phyloP scores from a whole-genome alignment of 805 yeast genomes.

The Schwanniomyces polymorphus region DNA sequence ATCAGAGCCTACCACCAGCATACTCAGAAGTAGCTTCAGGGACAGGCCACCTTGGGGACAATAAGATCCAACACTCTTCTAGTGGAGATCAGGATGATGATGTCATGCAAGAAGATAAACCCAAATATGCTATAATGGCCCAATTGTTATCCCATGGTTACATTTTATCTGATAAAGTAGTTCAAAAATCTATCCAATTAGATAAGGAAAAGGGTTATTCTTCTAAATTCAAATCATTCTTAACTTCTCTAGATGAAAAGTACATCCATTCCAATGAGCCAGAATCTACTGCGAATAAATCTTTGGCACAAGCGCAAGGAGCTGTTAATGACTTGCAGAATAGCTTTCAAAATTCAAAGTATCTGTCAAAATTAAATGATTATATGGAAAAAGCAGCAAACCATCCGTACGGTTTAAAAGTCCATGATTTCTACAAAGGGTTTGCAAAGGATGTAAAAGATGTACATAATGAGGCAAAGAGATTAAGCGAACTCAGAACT shows the following conservation, averaged over 20 bases:
- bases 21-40: conserved; percentile 6
- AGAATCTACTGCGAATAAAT: conserved; percentile 36
- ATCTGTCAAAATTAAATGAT: conserved; percentile 35
- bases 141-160: conserved; percentile 78
- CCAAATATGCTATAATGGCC: conserved; percentile 72
- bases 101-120: conserved; percentile 73
- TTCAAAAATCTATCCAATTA: conserved; percentile 59
- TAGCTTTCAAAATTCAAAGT: conserved; percentile 30
- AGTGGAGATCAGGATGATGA: conserved; percentile 41
- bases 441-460: conserved; percentile 57
- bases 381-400: conserved; percentile 49
- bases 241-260: conserved; percentile 55
- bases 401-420: conserved; percentile 54
- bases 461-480: conserved; percentile 72
- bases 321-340: conserved; percentile 39
- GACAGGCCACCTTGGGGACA: conserved; percentile 11
- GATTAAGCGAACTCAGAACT: conserved; percentile 64
- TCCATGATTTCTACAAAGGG: conserved; percentile 59
- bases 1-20: conserved; percentile 7
- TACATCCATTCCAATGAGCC: conserved; percentile 59
- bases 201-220: conserved; percentile 68
- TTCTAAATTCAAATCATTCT: conserved; percentile 54
- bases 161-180: conserved; percentile 58
- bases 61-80: conserved; percentile 16
- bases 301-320: conserved; percentile 37